Conservation (phyloP, 345 rosid genomes). For the Eucalyptus pauciflora region DNA sequence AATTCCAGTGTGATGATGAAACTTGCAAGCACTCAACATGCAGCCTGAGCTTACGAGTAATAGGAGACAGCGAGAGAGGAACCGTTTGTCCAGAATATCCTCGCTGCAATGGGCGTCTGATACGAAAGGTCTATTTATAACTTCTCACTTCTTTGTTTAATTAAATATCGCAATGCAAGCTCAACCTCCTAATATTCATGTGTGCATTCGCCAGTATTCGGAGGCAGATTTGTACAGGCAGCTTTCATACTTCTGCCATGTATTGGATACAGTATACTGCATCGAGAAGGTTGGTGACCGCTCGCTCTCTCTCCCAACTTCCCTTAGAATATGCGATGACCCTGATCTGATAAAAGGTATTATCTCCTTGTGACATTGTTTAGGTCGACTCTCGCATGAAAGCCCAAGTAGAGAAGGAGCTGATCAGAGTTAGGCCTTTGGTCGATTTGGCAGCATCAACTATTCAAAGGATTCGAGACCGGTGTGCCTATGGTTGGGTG, state of each 20-base stretch:
- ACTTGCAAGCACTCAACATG: constrained; percentile 80
- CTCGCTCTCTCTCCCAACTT: neutral
- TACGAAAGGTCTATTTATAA: constrained; percentile 41
- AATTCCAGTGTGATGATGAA: constrained; percentile 86
- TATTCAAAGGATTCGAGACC: constrained; percentile 42
- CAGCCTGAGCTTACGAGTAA: constrained; percentile 42
- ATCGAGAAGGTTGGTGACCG: constrained; percentile 51
- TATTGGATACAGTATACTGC: constrained; percentile 58
- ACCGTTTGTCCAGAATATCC: constrained; percentile 97
- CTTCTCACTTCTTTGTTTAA: neutral
- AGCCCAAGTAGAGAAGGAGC: constrained; percentile 47
- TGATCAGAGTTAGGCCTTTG: constrained; percentile 38
- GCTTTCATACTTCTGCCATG: constrained; percentile 70
- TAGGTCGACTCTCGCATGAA: constrained; percentile 49
- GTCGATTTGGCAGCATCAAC: constrained; percentile 47
- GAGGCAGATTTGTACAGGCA: constrained; percentile 95
- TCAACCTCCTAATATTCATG: neutral
- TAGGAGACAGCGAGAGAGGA: constrained; percentile 87
- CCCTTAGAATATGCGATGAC: neutral
- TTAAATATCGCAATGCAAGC: neutral
- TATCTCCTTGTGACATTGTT: neutral
- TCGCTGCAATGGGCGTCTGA: constrained; percentile 71
- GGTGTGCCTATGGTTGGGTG: constrained; percentile 86
- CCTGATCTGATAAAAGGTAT: neutral
- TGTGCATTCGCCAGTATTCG: constrained; percentile 34